Percentiles rank a stretch among this genome's conserved stretches.
These are phyloP conservation scores for Aeschynomene evenia DNA, from an alignment of 306 rosid genomes.

Conservation along the genomic window DNA sequence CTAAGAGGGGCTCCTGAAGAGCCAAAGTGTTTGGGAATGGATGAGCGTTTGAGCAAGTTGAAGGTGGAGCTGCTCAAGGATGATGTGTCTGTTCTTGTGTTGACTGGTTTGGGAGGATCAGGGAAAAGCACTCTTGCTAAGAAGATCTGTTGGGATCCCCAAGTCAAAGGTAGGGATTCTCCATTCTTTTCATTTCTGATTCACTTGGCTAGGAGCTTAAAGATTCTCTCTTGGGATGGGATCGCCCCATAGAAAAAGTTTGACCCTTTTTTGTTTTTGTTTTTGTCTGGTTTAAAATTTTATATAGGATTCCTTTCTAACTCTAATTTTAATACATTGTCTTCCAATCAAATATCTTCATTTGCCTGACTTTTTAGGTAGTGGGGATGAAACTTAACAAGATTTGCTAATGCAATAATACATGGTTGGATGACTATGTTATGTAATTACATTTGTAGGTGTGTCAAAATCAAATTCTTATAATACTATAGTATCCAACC, in stretches of 20 bases:
- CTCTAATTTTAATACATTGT: no score
- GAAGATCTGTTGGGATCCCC: slow-evolving; percentile 48
- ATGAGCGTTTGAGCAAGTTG: slow-evolving; percentile 31
- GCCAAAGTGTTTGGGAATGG: slow-evolving; percentile 51
- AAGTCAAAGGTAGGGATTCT: slow-evolving; percentile 36
- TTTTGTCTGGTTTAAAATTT: no score
- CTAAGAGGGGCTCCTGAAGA: slow-evolving; percentile 35
- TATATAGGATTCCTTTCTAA: not conserved
- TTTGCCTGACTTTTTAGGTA: no score
- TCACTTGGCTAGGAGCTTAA: not conserved
- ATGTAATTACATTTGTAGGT: no score
- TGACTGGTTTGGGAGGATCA: slow-evolving; percentile 68
- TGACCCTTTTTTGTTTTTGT: no score
- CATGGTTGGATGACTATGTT: no score
- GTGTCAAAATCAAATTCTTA: no score
- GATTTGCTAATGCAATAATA: no score
- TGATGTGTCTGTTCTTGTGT: slow-evolving; percentile 27
- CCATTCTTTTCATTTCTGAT: not conserved
- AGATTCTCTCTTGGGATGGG: not conserved
- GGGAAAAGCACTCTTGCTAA: slow-evolving; percentile 61
- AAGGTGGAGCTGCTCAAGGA: slow-evolving; percentile 39
- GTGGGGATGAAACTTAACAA: no score
- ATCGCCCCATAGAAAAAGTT: no score
- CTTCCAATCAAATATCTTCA: no score
- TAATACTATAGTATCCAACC: not conserved